A percentile compares a stretch with the other conserved stretches of the same genome.
These are phyloP conservation scores for Boletus subcaerulescens DNA, from an alignment of 768 basidiomycete genomes.

Conservation along the genomic window DNA sequence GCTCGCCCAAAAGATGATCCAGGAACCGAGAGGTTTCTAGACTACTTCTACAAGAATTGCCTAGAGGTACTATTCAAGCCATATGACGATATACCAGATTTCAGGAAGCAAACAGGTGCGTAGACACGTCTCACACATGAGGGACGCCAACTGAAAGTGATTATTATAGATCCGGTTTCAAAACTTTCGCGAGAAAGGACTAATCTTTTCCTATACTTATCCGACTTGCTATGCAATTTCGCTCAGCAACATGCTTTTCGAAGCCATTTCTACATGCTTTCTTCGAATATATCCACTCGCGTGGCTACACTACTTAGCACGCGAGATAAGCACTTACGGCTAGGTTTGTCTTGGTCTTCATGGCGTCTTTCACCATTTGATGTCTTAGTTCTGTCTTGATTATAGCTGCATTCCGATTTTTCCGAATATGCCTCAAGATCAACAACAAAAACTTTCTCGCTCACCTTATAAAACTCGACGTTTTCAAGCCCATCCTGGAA, in stretches of 20 bases:
- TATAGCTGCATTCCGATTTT: conserved; percentile 88
- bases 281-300: conserved; percentile 69
- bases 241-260: conserved; percentile 87
- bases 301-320: conserved; percentile 75
- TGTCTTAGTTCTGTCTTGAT: conserved; percentile 3
- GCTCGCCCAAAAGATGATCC: conserved; percentile 77
- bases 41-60: conserved; percentile 90
- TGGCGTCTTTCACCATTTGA: conserved; percentile 7
- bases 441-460: conserved; percentile 73
- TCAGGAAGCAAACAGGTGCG: conserved; percentile 47
- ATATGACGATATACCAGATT: conserved; percentile 69
- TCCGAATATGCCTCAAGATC: conserved; percentile 78
- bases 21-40: conserved; percentile 83
- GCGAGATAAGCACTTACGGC: conserved; percentile 88
- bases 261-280: conserved; percentile 86
- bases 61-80: conserved; percentile 79
- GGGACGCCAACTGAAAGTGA: conserved; percentile 1
- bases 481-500: conserved; percentile 80
- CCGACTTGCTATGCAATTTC: conserved; percentile 89
- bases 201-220: conserved; percentile 84
- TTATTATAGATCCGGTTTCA: conserved; percentile 46
- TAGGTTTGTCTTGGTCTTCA: conserved; percentile 55
- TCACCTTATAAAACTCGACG: conserved; percentile 81
- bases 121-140: neutral
- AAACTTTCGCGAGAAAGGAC: conserved; percentile 68